Evolutionary conservation across 164 flowering plant genomes (phyloP), one percentile per base, ranked within the genome.

Genomic region (Platanus orientalis): DNA sequence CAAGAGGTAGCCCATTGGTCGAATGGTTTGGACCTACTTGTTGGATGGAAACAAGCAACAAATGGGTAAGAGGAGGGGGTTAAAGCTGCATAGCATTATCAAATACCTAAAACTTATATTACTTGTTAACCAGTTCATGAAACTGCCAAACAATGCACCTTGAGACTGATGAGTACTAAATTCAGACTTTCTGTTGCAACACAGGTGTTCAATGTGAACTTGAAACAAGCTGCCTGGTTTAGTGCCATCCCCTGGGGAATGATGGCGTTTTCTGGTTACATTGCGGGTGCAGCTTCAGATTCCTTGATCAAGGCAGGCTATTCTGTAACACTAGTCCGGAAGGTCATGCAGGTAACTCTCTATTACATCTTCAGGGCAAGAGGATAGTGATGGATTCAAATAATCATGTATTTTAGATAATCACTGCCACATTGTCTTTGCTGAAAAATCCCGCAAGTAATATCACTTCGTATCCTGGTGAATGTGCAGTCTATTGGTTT

Each of bases 141-240:
- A 36, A 36, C 39, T 36, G 42, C n/a, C n/a, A n/a, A n/a, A n/a
- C n/a, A n/a, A n/a, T n/a, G n/a, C n/a, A n/a, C n/a, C n/a, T n/a
- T n/a, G n/a, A n/a, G n/a, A n/a, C n/a, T n/a, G n/a, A n/a, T n/a
- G n/a, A n/a, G n/a, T n/a, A n/a, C n/a, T n/a, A n/a, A n/a, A n/a
- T n/a, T n/a, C n/a, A 32, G 26, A 21, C 32, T 56, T 29, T 42
- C 3, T 45, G n/a, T 48, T 56, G 58, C 34, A 51, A 61, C 1
- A n/a, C 64, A 94, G 98, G 93, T 94, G 7, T 89, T 86, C 56
- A 70, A 75, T 67, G 91, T 94, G 67, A 89, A 94, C 78, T 70
- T 94, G 78, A 89, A 85, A 74, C 89, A 91, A 80, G 98, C 98
- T 26, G 92, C 98, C 36, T 94, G 98, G 98, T 94, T 94, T 60